phyloP scores from a whole-genome alignment of 305 asterid genomes.

The Solanum hybrid region DNA sequence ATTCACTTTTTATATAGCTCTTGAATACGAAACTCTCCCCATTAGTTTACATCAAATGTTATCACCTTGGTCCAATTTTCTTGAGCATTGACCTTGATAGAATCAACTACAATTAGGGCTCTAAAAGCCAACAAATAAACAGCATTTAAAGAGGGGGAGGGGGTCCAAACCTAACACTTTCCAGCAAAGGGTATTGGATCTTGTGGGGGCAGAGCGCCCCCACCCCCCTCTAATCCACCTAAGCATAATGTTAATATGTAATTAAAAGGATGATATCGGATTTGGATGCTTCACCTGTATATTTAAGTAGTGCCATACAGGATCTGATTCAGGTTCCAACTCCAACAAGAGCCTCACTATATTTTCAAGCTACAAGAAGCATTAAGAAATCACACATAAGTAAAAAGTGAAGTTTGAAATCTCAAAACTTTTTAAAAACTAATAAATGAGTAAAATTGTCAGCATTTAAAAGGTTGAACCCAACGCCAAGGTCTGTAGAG shows the following conservation, averaged over 20 bases:
- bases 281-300: constrained; percentile 53
- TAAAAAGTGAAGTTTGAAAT: neutral
- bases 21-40: neutral
- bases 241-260: neutral
- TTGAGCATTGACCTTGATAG: neutral
- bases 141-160: neutral
- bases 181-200: constrained; percentile 1
- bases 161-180: neutral
- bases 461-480: neutral
- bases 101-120: neutral
- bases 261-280: neutral
- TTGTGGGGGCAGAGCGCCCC: neutral
- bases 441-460: neutral
- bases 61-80: neutral
- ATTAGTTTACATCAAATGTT: neutral
- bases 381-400: constrained; percentile 14
- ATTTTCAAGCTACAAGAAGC: constrained; percentile 84
- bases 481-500: neutral
- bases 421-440: neutral
- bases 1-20: neutral
- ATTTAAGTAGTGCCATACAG: constrained; percentile 83
- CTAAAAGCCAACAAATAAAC: neutral
- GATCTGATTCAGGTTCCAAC: constrained; percentile 97
- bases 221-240: neutral
- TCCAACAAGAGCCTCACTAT: constrained; percentile 85